Evolutionary conservation across 768 basidiomycete species (phyloP), one percentile per base, ranked within the genome.

Genomic region (Gymnopilus dilepis): DNA sequence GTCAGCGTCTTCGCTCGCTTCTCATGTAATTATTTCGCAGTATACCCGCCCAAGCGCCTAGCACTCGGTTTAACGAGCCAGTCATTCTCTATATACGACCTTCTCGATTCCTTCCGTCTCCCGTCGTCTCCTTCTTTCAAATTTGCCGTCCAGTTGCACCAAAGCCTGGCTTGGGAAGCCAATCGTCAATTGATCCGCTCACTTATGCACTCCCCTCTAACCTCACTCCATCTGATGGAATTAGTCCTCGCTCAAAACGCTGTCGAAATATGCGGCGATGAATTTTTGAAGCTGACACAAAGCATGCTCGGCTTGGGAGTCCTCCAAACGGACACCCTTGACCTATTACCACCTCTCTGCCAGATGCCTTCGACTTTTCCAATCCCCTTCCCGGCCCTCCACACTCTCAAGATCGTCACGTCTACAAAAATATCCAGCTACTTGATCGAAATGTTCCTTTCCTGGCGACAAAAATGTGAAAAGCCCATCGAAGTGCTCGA

Each of bases 51-150:
- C 4, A 54, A 37, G 13, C 34, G 34, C 0, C 22, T 54, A 2
- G 17, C 26, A 15, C 52, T 54, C 52, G 37, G 52, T 37, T 12
- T 54, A 8, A 38, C 52, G 7, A 7, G 13, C 5, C 17, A 26
- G 3, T 37, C 34, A 0, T 54, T 54, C 28, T 40, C 37, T 33
- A 26, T 54, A 6, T 37, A 54, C 22, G 52, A 54, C 37, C 33
- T 54, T 40, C 34, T 54, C 12, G 52, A 54, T 24, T 37, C 52
- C 8, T 38, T 54, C 17, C 52, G 52, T 4, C 22, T 54, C 12
- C 52, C 52, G 19, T 54, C 52, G n/a, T 54, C 52, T 6, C 52
- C 52, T 24, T 38, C 52, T 3, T 54, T 54, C 52, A 54, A 54
- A n/a, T 40, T 54, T 12, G n/a, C 15, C 13, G 22, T 54, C 9